phyloP scores from a whole-genome alignment of 257 asterid genomes.

The Solanum bulbocastanum region DNA sequence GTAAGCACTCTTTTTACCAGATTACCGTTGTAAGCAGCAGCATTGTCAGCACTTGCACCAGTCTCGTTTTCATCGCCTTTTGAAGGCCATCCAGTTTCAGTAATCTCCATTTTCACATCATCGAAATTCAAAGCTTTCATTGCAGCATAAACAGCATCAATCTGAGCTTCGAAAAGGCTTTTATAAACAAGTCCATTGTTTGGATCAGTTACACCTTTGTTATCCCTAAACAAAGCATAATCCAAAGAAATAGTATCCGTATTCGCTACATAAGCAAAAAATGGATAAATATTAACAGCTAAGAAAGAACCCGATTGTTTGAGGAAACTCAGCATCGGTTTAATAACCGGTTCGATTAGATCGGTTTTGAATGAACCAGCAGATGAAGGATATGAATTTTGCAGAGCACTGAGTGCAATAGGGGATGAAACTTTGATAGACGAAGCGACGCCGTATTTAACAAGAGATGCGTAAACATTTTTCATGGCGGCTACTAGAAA shows the following conservation, averaged over 20 bases:
- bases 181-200: constrained; percentile 57
- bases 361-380: constrained; percentile 63
- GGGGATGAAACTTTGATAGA: constrained; percentile 62
- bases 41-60: constrained; percentile 46
- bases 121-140: constrained; percentile 33
- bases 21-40: constrained; percentile 80
- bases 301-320: constrained; percentile 51
- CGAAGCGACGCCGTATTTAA: constrained; percentile 27
- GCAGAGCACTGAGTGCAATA: constrained; percentile 53
- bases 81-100: constrained; percentile 98
- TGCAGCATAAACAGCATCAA: constrained; percentile 81
- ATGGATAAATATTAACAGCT: constrained; percentile 74
- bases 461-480: constrained; percentile 52
- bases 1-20: constrained; percentile 52
- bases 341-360: constrained; percentile 59
- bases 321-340: constrained; percentile 60
- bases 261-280: constrained; percentile 57
- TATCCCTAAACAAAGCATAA: constrained; percentile 55
- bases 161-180: constrained; percentile 64
- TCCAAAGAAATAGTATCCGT: constrained; percentile 56
- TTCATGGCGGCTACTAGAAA: constrained; percentile 84
- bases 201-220: constrained; percentile 38
- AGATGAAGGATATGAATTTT: constrained; percentile 68
- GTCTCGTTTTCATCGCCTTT: constrained; percentile 58
- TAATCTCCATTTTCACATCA: constrained; percentile 37